These are phyloP conservation scores for Paxillus ammoniavirescens DNA, from an alignment of 768 basidiomycete species.

Conservation along the genomic window DNA sequence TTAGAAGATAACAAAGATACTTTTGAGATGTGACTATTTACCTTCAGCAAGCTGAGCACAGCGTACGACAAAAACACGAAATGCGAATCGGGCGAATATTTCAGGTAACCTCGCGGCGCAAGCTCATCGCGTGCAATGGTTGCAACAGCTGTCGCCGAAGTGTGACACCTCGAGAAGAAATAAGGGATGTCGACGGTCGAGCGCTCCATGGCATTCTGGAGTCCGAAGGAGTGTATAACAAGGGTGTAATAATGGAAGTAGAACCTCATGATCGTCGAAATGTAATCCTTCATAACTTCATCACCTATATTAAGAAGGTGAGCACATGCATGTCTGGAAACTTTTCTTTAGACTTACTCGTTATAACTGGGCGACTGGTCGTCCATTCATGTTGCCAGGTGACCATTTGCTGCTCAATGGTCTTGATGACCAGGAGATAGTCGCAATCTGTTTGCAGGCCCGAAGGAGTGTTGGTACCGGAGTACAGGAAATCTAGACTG, in stretches of 20 bases:
- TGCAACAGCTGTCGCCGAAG: slow-evolving; percentile 68
- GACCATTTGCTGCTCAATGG: slow-evolving; percentile 76
- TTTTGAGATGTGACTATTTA: slow-evolving; percentile 29
- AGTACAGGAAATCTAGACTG: slow-evolving; percentile 88
- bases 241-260: slow-evolving; percentile 85
- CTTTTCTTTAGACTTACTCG: slow-evolving; percentile 14
- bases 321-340: not conserved
- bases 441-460: slow-evolving; percentile 85
- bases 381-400: slow-evolving; percentile 59
- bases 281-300: slow-evolving; percentile 26
- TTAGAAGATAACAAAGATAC: slow-evolving; percentile 9
- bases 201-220: slow-evolving; percentile 92
- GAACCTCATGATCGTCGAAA: slow-evolving; percentile 48
- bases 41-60: slow-evolving; percentile 89
- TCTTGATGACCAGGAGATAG: slow-evolving; percentile 80
- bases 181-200: slow-evolving; percentile 71
- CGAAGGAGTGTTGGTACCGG: slow-evolving; percentile 72
- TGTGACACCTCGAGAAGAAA: slow-evolving; percentile 80
- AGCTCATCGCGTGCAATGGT: slow-evolving; percentile 75
- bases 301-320: slow-evolving; percentile 19
- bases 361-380: slow-evolving; percentile 11
- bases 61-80: slow-evolving; percentile 94
- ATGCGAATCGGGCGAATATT: slow-evolving; percentile 86
- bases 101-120: slow-evolving; percentile 72
- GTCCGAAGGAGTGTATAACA: slow-evolving; percentile 92